Percentiles rank a stretch among this genome's conserved stretches.
These are phyloP conservation scores for Austroboletus eburneus DNA, from an alignment of 768 basidiomycete genomes.

Conservation along the genomic window DNA sequence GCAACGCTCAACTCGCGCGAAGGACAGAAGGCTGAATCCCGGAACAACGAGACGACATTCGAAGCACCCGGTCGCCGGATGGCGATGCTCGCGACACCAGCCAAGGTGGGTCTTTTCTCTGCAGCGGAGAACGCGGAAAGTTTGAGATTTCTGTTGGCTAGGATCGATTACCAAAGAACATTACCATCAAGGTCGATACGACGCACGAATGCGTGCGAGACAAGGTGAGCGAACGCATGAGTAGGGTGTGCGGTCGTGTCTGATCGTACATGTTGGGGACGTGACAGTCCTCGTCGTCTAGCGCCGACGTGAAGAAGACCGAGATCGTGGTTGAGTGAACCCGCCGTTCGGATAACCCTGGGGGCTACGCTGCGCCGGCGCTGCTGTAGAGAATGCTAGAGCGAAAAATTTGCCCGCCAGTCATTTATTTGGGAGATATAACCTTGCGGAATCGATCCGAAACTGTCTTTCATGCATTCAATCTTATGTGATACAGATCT, in stretches of 20 bases:
- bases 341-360: no score
- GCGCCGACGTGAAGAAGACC: conserved; percentile 3
- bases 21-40: conserved; percentile 34
- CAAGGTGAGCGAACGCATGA: conserved; percentile 21
- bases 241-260: background rate
- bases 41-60: conserved; percentile 10
- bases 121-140: background rate
- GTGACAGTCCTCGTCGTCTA: background rate
- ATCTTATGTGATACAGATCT: no score
- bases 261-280: no score
- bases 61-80: conserved; percentile 6
- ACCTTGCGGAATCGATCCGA: no score
- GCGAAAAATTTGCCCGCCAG: no score
- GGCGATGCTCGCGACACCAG: background rate
- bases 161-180: conserved; percentile 36
- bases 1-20: conserved; percentile 54
- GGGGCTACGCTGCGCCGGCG: no score
- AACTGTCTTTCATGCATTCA: no score
- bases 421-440: no score
- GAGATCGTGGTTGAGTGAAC: no score
- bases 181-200: conserved; percentile 63
- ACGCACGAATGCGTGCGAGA: conserved; percentile 49
- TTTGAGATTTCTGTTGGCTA: no score
- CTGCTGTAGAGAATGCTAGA: no score
- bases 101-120: conserved; percentile 4